phyloP scores from a whole-genome alignment of 148 eudicot genomes.

The Mesembryanthemum crystallinum region DNA sequence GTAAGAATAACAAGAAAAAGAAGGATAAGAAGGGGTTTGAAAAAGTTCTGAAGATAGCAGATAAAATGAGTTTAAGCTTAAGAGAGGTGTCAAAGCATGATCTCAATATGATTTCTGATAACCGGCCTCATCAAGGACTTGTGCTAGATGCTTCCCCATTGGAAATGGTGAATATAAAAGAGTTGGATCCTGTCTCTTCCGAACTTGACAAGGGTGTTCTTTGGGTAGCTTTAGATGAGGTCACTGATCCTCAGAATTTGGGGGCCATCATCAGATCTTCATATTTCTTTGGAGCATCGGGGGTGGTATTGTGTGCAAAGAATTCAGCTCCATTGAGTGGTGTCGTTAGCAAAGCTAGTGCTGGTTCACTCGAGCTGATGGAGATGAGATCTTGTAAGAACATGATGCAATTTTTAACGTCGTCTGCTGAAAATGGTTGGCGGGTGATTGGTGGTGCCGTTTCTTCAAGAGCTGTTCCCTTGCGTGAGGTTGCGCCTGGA shows the following conservation, averaged over 20 bases:
- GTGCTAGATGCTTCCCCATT: conserved; percentile 92
- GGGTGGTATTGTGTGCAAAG: conserved; percentile 88
- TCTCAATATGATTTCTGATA: conserved; percentile 85
- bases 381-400: conserved; percentile 89
- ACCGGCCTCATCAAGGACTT: conserved; percentile 94
- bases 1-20: conserved; percentile 69
- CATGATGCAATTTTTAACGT: conserved; percentile 92
- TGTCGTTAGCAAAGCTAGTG: conserved; percentile 98
- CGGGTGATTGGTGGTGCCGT: conserved; percentile 90
- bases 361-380: conserved; percentile 88
- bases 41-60: conserved; percentile 67
- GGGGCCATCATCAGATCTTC: conserved; percentile 92
- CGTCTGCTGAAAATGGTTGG: conserved; percentile 90
- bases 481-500: conserved; percentile 57
- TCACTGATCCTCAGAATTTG: conserved; percentile 92
- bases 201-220: conserved; percentile 54
- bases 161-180: conserved; percentile 76
- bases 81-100: conserved; percentile 89
- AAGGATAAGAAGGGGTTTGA: conserved; percentile 97
- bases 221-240: conserved; percentile 97
- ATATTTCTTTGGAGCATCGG: conserved; percentile 90
- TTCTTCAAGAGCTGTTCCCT: conserved; percentile 65
- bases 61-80: conserved; percentile 58
- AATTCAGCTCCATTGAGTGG: conserved; percentile 98
- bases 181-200: conserved; percentile 52